Evolutionary conservation across 169 alveolate genomes (phyloP), one percentile per base, ranked within the genome.

Genomic region (Plasmodium gaboni): DNA sequence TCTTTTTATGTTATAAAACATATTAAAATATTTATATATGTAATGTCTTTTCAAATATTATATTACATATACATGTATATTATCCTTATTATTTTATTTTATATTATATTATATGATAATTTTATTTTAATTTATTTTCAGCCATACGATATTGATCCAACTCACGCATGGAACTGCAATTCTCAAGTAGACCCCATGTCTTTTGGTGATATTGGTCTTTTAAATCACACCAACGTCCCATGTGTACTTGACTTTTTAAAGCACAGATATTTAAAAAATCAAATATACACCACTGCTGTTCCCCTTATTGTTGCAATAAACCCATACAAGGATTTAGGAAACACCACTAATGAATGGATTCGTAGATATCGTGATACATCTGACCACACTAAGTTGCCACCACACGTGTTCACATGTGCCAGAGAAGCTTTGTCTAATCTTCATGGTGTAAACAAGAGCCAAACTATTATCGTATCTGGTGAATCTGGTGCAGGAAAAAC

Each of bases 401-500:
- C 98, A 8, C 98, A 97, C 63, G 97, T 97, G 60, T 97, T 96
- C 88, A 89, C 94, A 46, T 95, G 97, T n/a, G 97, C 98, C 9
- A 57, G 98, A 9, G 88, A 92, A 48, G 98, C 98, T 22, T 92
- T 97, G 24, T 97, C 96, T 73, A 96, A 96, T 83, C 92, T 96
- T 12, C 95, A 96, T 78, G 97, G 95, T 53, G 95, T 91, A 73
- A 93, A 94, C 86, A 92, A 93, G 67, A 96, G 97, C 60, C 97
- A 98, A 91, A 98, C 99, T 13, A 97, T 98, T 78, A 97, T 98
- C 28, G 98, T 98, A 60, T 94, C 98, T 71, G 99, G 99, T 12
- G 99, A 99, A 89, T 96, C 99, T 8, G 99, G 99, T 19, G 99
- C 99, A 28, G 99, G 99, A 10, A 99, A 99, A 93, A 99, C 99